phyloP scores from a whole-genome alignment of 78 protist species.

The Polysphondylium violaceum region DNA sequence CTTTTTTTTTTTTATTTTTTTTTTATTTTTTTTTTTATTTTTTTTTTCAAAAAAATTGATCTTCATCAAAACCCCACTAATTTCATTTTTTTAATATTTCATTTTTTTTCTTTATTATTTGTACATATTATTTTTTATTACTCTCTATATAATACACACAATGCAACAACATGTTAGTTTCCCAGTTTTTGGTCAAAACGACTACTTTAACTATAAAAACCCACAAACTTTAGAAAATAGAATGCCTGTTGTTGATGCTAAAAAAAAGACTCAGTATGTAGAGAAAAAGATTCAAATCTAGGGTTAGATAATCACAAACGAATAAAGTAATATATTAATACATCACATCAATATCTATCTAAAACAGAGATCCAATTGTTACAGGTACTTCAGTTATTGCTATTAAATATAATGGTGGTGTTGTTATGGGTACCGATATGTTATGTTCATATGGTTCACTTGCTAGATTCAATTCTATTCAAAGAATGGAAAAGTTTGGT shows the following conservation, averaged over 20 bases:
- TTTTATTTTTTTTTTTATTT: constrained; percentile 8
- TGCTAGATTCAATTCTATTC: constrained; percentile 88
- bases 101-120: neutral
- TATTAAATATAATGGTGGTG: constrained; percentile 94
- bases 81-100: neutral
- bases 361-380: constrained; percentile 86
- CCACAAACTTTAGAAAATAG: neutral
- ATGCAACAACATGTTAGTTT: constrained; percentile 31
- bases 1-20: neutral
- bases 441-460: constrained; percentile 93
- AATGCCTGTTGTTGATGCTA: constrained; percentile 5
- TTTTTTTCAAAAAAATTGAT: neutral
- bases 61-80: neutral
- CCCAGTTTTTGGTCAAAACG: constrained; percentile 74
- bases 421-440: constrained; percentile 94
- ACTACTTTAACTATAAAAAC: constrained; percentile 23
- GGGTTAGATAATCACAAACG: too few species aligned
- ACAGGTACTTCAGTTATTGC: constrained; percentile 96
- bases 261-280: constrained; percentile 61
- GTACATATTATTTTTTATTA: neutral
- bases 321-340: neutral
- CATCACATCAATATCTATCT: neutral
- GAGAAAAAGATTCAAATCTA: too few species aligned
- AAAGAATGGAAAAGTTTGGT: constrained; percentile 82
- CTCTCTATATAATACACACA: neutral